These are phyloP conservation scores for Trichoderma breve DNA, from an alignment of 2,329 filamentous ascomycete genomes.

Conservation along the genomic window DNA sequence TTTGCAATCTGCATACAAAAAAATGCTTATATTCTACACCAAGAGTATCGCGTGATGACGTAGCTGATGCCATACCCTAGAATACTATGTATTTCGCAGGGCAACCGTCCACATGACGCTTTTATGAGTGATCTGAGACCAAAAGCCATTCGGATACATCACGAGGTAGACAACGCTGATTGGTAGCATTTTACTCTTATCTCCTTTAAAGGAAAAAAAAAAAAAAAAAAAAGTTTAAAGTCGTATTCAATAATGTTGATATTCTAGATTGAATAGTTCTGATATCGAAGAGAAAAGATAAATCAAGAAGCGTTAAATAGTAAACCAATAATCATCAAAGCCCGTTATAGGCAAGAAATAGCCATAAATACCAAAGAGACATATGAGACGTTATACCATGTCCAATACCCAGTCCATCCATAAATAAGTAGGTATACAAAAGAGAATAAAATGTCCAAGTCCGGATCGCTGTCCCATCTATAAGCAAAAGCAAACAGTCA, in stretches of 20 bases:
- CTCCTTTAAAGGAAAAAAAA: not conserved
- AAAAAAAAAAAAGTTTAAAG: not conserved
- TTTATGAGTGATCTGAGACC: not conserved
- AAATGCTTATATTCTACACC: not conserved
- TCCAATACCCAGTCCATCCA: not conserved
- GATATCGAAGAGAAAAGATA: not conserved
- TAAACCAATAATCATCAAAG: not conserved
- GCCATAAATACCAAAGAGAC: not conserved
- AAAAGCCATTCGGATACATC: slow-evolving; percentile 12
- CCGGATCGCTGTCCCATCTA: not conserved
- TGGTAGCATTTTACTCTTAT: not conserved
- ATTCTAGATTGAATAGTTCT: not conserved
- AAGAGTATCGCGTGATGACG: slow-evolving; percentile 11
- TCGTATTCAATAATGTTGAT: not conserved
- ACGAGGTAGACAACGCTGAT: not conserved
- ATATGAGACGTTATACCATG: not conserved
- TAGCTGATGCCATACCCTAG: not conserved
- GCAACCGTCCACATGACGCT: slow-evolving; percentile 8
- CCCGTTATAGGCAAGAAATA: not conserved
- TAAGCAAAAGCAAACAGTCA: not conserved
- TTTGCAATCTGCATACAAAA: not conserved
- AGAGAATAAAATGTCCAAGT: not conserved
- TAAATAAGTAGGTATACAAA: not conserved
- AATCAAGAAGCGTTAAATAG: not conserved
- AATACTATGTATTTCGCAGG: not conserved